Evolutionary conservation across 805 yeast genomes (phyloP).

Genomic region (Cyberlindnera amylophila): DNA sequence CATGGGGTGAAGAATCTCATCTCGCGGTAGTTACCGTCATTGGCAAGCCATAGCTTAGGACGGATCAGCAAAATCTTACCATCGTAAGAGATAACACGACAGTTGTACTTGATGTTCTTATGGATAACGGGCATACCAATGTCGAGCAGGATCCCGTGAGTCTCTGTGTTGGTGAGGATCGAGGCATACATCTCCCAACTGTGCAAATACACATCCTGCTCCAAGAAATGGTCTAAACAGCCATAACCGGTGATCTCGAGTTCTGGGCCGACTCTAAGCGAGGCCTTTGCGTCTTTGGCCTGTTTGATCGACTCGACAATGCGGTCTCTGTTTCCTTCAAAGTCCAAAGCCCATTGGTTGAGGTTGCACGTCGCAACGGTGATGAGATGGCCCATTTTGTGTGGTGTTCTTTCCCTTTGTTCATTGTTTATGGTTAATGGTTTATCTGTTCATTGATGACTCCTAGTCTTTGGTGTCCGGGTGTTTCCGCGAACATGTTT

Average conservation of each 20-base stretch:
- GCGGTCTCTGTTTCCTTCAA: slow-evolving; percentile 93
- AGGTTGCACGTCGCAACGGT: slow-evolving; percentile 92
- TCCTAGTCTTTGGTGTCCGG: not conserved
- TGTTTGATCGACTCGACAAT: slow-evolving; percentile 73
- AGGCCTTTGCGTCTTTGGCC: slow-evolving; percentile 76
- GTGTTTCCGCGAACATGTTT: too few relatives aligned
- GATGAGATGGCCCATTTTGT: slow-evolving; percentile 74
- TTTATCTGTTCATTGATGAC: not conserved
- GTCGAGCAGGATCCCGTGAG: slow-evolving; percentile 77
- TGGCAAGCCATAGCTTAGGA: slow-evolving; percentile 91
- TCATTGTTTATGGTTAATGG: not conserved
- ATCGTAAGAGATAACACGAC: slow-evolving; percentile 79
- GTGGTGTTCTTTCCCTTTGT: too few relatives aligned
- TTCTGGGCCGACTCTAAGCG: slow-evolving; percentile 94
- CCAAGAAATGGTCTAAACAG: slow-evolving; percentile 90
- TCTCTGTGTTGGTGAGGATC: slow-evolving; percentile 61
- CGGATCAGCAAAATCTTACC: slow-evolving; percentile 79
- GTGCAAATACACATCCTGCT: slow-evolving; percentile 82
- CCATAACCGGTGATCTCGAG: slow-evolving; percentile 94
- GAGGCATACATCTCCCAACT: slow-evolving; percentile 93
- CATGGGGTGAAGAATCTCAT: slow-evolving; percentile 97
- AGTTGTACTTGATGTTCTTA: slow-evolving; percentile 84
- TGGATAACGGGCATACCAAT: slow-evolving; percentile 94
- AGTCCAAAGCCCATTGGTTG: slow-evolving; percentile 98
- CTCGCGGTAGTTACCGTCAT: slow-evolving; percentile 97